A percentile compares a stretch with the other conserved stretches of the same genome.
These are phyloP conservation scores for Epichloe sibirici DNA, from an alignment of 2,329 filamentous ascomycete species.

Conservation along the genomic window DNA sequence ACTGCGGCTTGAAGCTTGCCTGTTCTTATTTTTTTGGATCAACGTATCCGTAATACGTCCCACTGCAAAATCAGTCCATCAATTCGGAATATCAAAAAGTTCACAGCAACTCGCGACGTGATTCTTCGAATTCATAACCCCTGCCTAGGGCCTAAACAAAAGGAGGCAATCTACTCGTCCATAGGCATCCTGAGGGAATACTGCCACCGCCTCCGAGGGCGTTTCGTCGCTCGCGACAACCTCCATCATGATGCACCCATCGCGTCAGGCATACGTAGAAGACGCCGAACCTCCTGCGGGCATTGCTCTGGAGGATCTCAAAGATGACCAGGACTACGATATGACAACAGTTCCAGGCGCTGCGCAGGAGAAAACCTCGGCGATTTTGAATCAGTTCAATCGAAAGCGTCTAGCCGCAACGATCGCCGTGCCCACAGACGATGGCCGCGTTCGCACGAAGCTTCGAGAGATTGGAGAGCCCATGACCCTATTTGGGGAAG, in stretches of 20 bases:
- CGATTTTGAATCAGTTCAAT: conserved; percentile 77
- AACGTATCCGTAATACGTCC: neutral
- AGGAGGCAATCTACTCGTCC: neutral
- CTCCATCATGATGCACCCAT: conserved; percentile 62
- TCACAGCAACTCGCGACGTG: neutral
- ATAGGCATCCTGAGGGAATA: neutral
- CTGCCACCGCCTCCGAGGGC: neutral
- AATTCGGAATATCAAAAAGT: neutral
- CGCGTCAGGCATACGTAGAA: conserved; percentile 88
- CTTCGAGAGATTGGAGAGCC: conserved; percentile 85
- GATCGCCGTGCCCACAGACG: conserved; percentile 88
- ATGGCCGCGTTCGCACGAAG: conserved; percentile 68
- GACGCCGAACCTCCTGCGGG: conserved; percentile 51
- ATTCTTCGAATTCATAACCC: neutral
- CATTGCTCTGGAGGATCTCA: conserved; percentile 38
- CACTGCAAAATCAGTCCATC: neutral
- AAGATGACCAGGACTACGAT: conserved; percentile 71
- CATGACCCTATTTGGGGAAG: conserved; percentile 88
- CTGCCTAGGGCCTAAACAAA: neutral
- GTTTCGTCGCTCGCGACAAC: neutral
- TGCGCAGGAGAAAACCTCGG: conserved; percentile 70
- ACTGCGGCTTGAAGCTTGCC: neutral
- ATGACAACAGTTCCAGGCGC: conserved; percentile 57
- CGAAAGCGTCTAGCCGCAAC: conserved; percentile 81
- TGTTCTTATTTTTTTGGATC: neutral